Evolutionary conservation across 352 stramenopile genomes (phyloP).

Genomic region (Aphanomyces cochlioides): DNA sequence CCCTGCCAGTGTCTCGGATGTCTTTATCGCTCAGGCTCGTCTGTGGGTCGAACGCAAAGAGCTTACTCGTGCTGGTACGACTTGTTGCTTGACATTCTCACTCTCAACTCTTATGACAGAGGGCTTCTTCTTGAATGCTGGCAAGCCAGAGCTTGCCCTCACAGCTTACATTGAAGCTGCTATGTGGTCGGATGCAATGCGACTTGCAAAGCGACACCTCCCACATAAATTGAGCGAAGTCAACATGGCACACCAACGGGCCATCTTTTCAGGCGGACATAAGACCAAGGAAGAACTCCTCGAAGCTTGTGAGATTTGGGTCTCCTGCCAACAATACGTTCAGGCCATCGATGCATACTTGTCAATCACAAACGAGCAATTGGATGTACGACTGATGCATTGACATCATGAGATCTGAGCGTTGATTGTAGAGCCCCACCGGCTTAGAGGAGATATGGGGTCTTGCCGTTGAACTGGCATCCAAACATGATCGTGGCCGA

Average conservation of each 20-base stretch:
- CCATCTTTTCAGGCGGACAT: conserved; percentile 66
- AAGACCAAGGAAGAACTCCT: conserved; percentile 81
- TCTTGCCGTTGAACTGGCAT: conserved; percentile 83
- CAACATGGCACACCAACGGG: conserved; percentile 79
- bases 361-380: conserved; percentile 67
- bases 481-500: conserved; percentile 78
- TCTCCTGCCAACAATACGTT: conserved; percentile 84
- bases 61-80: conserved; percentile 40
- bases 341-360: conserved; percentile 92
- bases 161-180: conserved; percentile 79
- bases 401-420: neutral
- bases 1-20: conserved; percentile 80
- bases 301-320: conserved; percentile 83
- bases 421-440: conserved; percentile 37
- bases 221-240: conserved; percentile 91
- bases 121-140: conserved; percentile 88
- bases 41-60: conserved; percentile 85
- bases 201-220: conserved; percentile 87
- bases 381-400: conserved; percentile 35
- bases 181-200: conserved; percentile 87
- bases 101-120: conserved; percentile 42
- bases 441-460: conserved; percentile 88
- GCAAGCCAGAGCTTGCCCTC: conserved; percentile 88
- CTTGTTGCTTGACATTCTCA: neutral
- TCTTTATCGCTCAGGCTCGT: conserved; percentile 89